Evolutionary conservation across 106 monocot species (phyloP), one percentile per base, ranked within the genome.

Genomic region (Amphibolis antarctica): DNA sequence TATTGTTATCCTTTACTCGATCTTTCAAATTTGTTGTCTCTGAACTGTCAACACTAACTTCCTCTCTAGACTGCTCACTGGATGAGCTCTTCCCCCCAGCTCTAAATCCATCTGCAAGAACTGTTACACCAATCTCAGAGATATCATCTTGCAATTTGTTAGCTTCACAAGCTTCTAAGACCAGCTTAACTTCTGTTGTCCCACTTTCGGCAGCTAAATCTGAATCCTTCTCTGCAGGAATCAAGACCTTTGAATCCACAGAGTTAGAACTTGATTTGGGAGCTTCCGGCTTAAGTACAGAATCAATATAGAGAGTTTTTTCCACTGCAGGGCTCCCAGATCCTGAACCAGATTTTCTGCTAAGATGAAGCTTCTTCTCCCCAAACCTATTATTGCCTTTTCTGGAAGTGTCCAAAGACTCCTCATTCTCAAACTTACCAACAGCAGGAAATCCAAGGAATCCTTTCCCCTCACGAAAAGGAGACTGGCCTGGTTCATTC

Each of bases 361-460:
- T 63, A 54, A 64, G 48, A 45, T 30, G 58, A 29, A 76, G 45
- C 54, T 44, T 68, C 12, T 68, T 28, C 25, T 68, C 70, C 70
- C 59, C 71, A 53, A 48, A 51, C 15, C 59, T 62, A 14, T 81
- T 72, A 27, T 46, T 24, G 23, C 65, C 79, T 71, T 59, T 81
- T 44, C 81, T 73, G 42, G 45, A 28, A 6, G 66, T 74, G 3
- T 78, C 73, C 30, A 45, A 43, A 1, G 67, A 83, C 0, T 63
- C 69, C 63, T 63, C 69, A 20, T 23, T 60, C 62, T 27, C 74
- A 17, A 64, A 48, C n/a, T 50, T 50, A 46, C 65, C 78, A 13
- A 25, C 48, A 25, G 66, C 44, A 44, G 77, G 78, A 61, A 74
- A 64, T 62, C 85, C 80, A 78, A 82, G 71, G 44, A 71, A 81